A percentile compares a stretch with the other conserved stretches of the same genome.
Evolutionary conservation across 2,329 filamentous ascomycete species (phyloP).

Genomic region (Penicillium crustosum): DNA sequence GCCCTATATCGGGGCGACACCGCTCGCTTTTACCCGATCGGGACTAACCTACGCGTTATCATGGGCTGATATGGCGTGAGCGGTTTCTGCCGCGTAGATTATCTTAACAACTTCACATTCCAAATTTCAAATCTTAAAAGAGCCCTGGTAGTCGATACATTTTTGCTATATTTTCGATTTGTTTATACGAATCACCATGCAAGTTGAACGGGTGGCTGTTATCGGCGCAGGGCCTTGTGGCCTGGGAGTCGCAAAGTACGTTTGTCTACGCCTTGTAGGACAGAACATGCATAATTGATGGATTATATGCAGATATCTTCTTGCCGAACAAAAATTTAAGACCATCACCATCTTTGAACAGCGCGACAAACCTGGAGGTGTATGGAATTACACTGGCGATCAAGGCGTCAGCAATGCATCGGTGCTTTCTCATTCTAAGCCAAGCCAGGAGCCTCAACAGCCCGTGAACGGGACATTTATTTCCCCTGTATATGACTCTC

Average conservation of each 20-base stretch:
- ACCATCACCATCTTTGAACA: slow-evolving; percentile 10
- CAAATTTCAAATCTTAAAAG: not conserved
- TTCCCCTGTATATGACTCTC: slow-evolving; percentile 12
- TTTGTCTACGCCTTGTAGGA: not conserved
- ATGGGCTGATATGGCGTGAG: not conserved
- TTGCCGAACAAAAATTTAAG: slow-evolving; percentile 8
- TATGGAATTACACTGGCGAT: slow-evolving; percentile 14
- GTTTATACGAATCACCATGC: not conserved
- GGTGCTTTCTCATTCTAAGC: not conserved
- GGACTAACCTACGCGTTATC: not conserved
- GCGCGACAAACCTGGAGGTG: slow-evolving; percentile 7
- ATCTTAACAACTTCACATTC: not conserved
- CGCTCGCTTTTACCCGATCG: not conserved
- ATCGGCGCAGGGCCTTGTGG: slow-evolving; percentile 15
- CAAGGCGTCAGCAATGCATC: not conserved
- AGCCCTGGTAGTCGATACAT: not conserved
- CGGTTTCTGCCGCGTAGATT: not conserved
- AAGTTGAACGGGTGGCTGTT: slow-evolving; percentile 11
- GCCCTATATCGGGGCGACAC: not conserved
- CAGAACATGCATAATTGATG: not conserved
- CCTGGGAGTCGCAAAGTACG: slow-evolving; percentile 10
- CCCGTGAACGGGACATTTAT: slow-evolving; percentile 4
- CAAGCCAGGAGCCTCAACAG: slow-evolving; percentile 5
- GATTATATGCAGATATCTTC: slow-evolving; percentile 4
- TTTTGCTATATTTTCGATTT: not conserved